A percentile compares a stretch with the other conserved stretches of the same genome.
These are phyloP conservation scores for Lumnitzera littorea DNA, from an alignment of 345 rosid species.

Conservation along the genomic window DNA sequence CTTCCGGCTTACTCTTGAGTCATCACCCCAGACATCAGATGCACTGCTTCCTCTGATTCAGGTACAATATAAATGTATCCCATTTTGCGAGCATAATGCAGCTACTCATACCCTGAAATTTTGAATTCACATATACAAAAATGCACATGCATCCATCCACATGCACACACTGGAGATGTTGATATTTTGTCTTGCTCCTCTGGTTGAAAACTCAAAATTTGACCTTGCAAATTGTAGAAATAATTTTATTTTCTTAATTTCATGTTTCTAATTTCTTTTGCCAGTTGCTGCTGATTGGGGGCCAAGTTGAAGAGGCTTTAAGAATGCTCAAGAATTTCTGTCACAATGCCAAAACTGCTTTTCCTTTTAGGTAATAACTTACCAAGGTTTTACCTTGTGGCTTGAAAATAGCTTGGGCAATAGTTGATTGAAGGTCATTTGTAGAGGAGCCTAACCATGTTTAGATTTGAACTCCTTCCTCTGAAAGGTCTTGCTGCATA, in stretches of 20 bases:
- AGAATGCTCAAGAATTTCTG: constrained; percentile 47
- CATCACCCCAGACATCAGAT: constrained; percentile 28
- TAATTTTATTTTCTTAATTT: neutral
- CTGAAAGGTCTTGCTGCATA: neutral
- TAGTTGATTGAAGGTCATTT: too few species aligned
- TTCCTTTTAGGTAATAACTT: constrained; percentile 51
- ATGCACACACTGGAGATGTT: too few species aligned
- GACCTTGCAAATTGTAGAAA: too few species aligned
- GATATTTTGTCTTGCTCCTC: too few species aligned
- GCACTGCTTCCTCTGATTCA: constrained; percentile 78
- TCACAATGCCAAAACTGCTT: constrained; percentile 25
- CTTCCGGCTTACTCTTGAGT: constrained; percentile 39
- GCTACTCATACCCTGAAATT: too few species aligned
- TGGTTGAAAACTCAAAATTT: too few species aligned
- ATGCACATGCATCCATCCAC: too few species aligned
- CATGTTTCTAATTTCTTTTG: constrained; percentile 4
- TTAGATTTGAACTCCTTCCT: neutral
- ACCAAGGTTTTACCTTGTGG: constrained; percentile 1
- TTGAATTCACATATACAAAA: too few species aligned
- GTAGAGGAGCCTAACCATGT: neutral
- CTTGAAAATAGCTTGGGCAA: neutral
- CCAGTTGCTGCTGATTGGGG: constrained; percentile 71
- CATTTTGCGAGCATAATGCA: too few species aligned
- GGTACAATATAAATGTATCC: constrained; percentile 27
- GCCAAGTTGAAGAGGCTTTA: constrained; percentile 54